These are phyloP conservation scores for Amaranthus hypochondriacus DNA, from an alignment of 148 eudicot species.

Conservation along the genomic window DNA sequence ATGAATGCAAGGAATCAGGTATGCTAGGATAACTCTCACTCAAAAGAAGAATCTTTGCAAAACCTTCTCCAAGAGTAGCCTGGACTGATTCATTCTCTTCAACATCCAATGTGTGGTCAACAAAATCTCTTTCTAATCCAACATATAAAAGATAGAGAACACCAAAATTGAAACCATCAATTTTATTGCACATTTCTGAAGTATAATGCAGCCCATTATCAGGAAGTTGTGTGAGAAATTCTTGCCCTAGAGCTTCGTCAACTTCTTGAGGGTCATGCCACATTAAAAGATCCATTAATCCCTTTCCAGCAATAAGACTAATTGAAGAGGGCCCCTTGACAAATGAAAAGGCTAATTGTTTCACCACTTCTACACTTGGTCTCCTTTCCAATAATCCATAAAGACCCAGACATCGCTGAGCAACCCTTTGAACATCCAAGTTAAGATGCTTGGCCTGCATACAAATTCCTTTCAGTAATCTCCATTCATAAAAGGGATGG, in stretches of 20 bases:
- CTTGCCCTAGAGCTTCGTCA: constrained; percentile 55
- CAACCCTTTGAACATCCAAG: constrained; percentile 85
- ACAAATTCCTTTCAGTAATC: constrained; percentile 11
- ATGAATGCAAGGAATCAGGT: constrained; percentile 48
- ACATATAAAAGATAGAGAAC: constrained; percentile 57
- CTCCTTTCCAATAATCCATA: constrained; percentile 73
- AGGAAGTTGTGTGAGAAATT: constrained; percentile 39
- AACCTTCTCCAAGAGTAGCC: constrained; percentile 80
- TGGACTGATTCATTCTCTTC: constrained; percentile 69
- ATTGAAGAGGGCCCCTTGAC: constrained; percentile 56
- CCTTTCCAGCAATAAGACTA: constrained; percentile 68
- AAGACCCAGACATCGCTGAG: constrained; percentile 85
- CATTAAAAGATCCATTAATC: constrained; percentile 75
- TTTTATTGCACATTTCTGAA: constrained; percentile 32
- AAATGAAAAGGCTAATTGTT: constrained; percentile 66
- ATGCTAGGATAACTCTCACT: constrained; percentile 73
- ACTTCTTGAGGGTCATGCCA: constrained; percentile 94
- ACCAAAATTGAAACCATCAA: constrained; percentile 39
- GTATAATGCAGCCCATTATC: constrained; percentile 16
- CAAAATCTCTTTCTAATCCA: constrained; percentile 48
- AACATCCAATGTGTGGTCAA: constrained; percentile 26
- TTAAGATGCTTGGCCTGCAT: constrained; percentile 84
- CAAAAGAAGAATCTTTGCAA: constrained; percentile 88
- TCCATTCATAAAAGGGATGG: neutral
- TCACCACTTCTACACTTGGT: constrained; percentile 63